These are phyloP conservation scores for Pharnaceum exiguum DNA, from an alignment of 148 eudicot species.

Conservation along the genomic window DNA sequence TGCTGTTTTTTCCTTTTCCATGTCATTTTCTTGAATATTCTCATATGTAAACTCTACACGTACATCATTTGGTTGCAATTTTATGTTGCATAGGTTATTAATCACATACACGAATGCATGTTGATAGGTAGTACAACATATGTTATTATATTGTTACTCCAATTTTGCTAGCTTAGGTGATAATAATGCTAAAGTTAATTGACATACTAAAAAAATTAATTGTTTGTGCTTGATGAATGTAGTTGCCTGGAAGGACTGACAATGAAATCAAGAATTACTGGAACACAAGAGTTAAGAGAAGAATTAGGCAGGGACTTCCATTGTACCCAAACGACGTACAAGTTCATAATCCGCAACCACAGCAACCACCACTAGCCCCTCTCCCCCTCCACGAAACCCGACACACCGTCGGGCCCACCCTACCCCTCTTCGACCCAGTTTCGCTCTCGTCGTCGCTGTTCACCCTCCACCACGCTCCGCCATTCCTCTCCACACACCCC, in stretches of 20 bases:
- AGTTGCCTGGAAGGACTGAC: slow-evolving; percentile 93
- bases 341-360: neutral
- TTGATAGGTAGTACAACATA: too few relatives aligned
- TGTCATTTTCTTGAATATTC: too few relatives aligned
- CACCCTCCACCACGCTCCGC: slow-evolving; percentile 14
- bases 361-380: slow-evolving; percentile 18
- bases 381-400: slow-evolving; percentile 17
- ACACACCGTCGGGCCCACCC: slow-evolving; percentile 7
- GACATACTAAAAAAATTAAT: too few relatives aligned
- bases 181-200: too few relatives aligned
- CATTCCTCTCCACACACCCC: slow-evolving; percentile 20
- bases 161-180: too few relatives aligned
- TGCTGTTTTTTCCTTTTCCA: too few relatives aligned
- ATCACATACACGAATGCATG: too few relatives aligned
- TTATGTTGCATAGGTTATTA: too few relatives aligned
- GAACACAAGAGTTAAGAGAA: slow-evolving; percentile 84
- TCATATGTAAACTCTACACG: too few relatives aligned
- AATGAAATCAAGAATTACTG: slow-evolving; percentile 92
- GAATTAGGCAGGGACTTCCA: slow-evolving; percentile 74
- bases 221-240: neutral
- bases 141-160: too few relatives aligned
- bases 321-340: slow-evolving; percentile 60
- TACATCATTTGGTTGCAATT: too few relatives aligned
- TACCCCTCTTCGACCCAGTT: slow-evolving; percentile 16
- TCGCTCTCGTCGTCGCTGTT: slow-evolving; percentile 24